Conservation (phyloP, 2,329 filamentous ascomycete species). For the Tolypocladium inflatum region DNA sequence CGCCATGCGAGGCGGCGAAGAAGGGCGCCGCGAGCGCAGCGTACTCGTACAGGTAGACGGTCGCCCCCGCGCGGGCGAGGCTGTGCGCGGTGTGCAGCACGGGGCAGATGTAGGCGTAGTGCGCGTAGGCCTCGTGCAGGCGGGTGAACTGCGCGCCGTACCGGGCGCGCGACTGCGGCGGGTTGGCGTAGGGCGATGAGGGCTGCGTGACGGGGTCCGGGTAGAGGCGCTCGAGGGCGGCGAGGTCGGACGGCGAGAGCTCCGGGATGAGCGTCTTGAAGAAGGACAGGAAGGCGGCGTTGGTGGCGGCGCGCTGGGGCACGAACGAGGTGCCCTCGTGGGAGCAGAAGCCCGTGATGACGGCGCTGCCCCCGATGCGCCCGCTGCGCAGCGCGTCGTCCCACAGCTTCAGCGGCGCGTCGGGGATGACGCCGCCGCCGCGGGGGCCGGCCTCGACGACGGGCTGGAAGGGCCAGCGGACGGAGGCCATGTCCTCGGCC, state of each 20-base stretch:
- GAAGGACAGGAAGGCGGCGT: conserved; percentile 47
- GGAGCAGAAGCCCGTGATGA: conserved; percentile 62
- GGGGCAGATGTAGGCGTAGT: conserved; percentile 57
- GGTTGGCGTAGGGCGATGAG: conserved; percentile 29
- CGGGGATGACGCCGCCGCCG: conserved; percentile 39
- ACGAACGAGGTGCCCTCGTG: conserved; percentile 62
- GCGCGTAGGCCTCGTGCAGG: conserved; percentile 50
- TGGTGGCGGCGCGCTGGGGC: conserved; percentile 33
- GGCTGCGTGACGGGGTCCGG: conserved; percentile 41
- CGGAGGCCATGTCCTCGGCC: conserved; percentile 27
- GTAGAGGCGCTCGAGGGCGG: conserved; percentile 49
- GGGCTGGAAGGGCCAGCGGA: conserved; percentile 60
- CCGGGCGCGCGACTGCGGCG: conserved; percentile 18
- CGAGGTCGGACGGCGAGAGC: conserved; percentile 41
- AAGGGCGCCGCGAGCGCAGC: conserved; percentile 32
- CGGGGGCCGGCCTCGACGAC: conserved; percentile 44
- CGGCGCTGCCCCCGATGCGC: conserved; percentile 11
- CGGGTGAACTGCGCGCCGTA: conserved; percentile 47
- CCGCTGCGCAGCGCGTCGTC: conserved; percentile 41
- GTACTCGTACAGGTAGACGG: conserved; percentile 50
- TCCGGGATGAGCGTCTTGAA: conserved; percentile 52
- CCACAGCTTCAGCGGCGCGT: conserved; percentile 52
- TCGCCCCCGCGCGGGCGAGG: conserved; percentile 17
- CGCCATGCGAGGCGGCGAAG: conserved; percentile 36
- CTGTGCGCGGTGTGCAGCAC: conserved; percentile 49